Percentiles rank a stretch among this genome's conserved stretches.
These are phyloP conservation scores for Fusarium albosuccineum DNA, from an alignment of 2,329 filamentous ascomycete genomes.

Conservation along the genomic window DNA sequence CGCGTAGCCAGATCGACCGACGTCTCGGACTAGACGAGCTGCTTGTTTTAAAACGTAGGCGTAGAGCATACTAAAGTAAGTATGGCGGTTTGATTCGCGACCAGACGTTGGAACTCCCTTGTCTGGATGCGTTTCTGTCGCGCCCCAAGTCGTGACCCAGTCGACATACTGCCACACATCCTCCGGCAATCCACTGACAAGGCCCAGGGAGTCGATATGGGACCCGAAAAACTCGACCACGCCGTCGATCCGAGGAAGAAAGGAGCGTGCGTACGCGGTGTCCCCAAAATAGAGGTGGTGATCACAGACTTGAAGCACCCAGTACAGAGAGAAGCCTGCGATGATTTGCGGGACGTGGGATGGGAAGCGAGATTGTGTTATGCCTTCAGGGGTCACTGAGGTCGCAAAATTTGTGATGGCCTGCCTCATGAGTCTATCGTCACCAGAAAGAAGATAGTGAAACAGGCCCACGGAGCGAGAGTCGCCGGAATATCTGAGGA, in stretches of 20 bases:
- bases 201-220: slow-evolving; percentile 29
- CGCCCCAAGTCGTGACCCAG: slow-evolving; percentile 46
- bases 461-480: slow-evolving; percentile 46
- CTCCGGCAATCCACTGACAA: slow-evolving; percentile 33
- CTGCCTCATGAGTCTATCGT: slow-evolving; percentile 50
- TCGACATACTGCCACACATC: slow-evolving; percentile 55
- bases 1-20: slow-evolving; percentile 50
- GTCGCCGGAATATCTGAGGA: slow-evolving; percentile 25
- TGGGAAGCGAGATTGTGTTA: slow-evolving; percentile 53
- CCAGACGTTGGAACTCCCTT: slow-evolving; percentile 55
- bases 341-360: slow-evolving; percentile 54
- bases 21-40: slow-evolving; percentile 48
- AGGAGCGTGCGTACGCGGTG: slow-evolving; percentile 44
- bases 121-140: slow-evolving; percentile 24
- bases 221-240: slow-evolving; percentile 50
- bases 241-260: slow-evolving; percentile 51
- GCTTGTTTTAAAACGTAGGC: slow-evolving; percentile 52
- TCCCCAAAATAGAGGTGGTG: slow-evolving; percentile 55
- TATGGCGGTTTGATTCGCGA: slow-evolving; percentile 51
- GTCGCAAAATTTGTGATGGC: slow-evolving; percentile 47
- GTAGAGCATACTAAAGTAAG: slow-evolving; percentile 49
- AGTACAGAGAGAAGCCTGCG: slow-evolving; percentile 54
- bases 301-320: slow-evolving; percentile 53
- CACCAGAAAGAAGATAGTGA: slow-evolving; percentile 48
- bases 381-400: slow-evolving; percentile 44